A percentile compares a stretch with the other conserved stretches of the same genome.
These are phyloP conservation scores for Calonectria hawksworthii DNA, from an alignment of 2,329 filamentous ascomycete genomes.

Conservation along the genomic window DNA sequence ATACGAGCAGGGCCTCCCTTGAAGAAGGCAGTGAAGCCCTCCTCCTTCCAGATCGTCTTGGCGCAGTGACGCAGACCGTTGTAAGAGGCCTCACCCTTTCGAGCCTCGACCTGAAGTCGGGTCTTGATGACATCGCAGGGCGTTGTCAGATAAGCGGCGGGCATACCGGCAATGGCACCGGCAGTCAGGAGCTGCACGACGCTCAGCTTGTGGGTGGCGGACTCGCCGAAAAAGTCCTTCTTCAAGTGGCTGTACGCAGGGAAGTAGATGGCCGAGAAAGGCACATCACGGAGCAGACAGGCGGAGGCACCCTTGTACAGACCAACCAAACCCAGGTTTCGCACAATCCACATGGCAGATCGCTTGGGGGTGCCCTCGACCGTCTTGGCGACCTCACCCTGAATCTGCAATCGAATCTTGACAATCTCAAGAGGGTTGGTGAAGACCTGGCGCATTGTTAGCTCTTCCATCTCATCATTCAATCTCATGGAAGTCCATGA, in stretches of 20 bases:
- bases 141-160: conserved; percentile 93
- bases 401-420: conserved; percentile 98
- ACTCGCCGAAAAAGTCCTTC: conserved; percentile 93
- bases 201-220: conserved; percentile 86
- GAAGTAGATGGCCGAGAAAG: conserved; percentile 99
- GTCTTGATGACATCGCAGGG: conserved; percentile 99
- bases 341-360: conserved; percentile 97
- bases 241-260: conserved; percentile 96
- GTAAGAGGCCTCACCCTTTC: conserved; percentile 93
- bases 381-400: conserved; percentile 93
- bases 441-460: conserved; percentile 75
- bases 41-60: conserved; percentile 85
- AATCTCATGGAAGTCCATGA: background rate
- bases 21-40: conserved; percentile 97
- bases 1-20: conserved; percentile 98
- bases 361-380: conserved; percentile 86
- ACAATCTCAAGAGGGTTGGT: conserved; percentile 99
- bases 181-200: conserved; percentile 92
- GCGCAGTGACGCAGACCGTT: conserved; percentile 90
- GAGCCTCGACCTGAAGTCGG: conserved; percentile 94
- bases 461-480: background rate
- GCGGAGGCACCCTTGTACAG: conserved; percentile 97
- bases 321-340: conserved; percentile 92
- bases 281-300: conserved; percentile 94
- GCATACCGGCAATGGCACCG: conserved; percentile 94